These are phyloP conservation scores for Colletotrichum sp. DNA, from an alignment of 2,329 filamentous ascomycete species.

Conservation along the genomic window DNA sequence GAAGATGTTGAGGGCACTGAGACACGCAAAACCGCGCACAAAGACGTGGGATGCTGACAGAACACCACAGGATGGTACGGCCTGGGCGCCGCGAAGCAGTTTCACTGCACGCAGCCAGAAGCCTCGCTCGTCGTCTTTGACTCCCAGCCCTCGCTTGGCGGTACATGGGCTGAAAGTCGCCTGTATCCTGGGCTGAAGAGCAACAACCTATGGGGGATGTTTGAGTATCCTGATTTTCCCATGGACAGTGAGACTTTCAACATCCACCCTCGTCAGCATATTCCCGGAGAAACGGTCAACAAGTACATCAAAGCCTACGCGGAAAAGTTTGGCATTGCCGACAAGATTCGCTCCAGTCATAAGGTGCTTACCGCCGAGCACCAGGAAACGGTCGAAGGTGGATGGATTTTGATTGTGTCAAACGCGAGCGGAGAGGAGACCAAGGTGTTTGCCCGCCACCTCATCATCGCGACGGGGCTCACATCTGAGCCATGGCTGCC, in stretches of 20 bases:
- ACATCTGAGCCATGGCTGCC: slow-evolving; percentile 57
- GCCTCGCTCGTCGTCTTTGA: slow-evolving; percentile 66
- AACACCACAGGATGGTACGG: slow-evolving; percentile 53
- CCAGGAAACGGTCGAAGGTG: slow-evolving; percentile 31
- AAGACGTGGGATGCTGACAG: neutral
- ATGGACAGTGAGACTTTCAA: slow-evolving; percentile 64
- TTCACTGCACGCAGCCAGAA: slow-evolving; percentile 61
- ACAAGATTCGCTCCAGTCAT: slow-evolving; percentile 42
- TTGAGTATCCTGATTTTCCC: slow-evolving; percentile 76
- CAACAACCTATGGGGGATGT: slow-evolving; percentile 77
- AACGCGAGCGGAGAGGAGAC: neutral
- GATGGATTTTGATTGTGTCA: slow-evolving; percentile 45
- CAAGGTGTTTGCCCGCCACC: slow-evolving; percentile 44
- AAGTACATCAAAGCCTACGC: slow-evolving; percentile 52
- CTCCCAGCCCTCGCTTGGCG: slow-evolving; percentile 61
- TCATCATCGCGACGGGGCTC: slow-evolving; percentile 62
- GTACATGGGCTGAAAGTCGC: slow-evolving; percentile 71
- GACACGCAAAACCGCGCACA: neutral
- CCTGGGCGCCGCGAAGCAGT: slow-evolving; percentile 65
- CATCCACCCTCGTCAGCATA: slow-evolving; percentile 48
- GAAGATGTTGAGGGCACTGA: neutral
- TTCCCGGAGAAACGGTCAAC: slow-evolving; percentile 51
- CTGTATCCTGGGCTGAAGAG: slow-evolving; percentile 73
- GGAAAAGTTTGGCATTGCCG: slow-evolving; percentile 43
- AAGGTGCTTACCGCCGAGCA: slow-evolving; percentile 50